Base-by-base conservation (phyloP, 2,329 filamentous ascomycete genomes). In the Botrytis aclada region DNA sequence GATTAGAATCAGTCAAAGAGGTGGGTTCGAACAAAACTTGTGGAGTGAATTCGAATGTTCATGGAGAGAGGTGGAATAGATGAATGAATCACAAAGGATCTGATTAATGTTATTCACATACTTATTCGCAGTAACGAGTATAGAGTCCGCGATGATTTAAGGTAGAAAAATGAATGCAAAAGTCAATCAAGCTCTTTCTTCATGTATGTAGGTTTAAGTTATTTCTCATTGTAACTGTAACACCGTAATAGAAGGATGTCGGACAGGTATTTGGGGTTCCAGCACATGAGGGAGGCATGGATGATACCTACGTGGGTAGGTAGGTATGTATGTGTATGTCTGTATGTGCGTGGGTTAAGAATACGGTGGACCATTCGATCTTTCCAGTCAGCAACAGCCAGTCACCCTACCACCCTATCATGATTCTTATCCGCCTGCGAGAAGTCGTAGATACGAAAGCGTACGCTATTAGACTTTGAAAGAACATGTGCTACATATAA, bases 261-360 rank as follows among this genome's bases (percentile, higher is more conserved):
- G 62, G 62, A 64, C 39, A 64, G 18, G 62, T 25, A 12, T 39
- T n/a, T 61, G 34, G 22, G 58, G 58, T 25, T 61, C 58, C 58
- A 61, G 58, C 34, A 61, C 60, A 62, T 62, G 61, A 62, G 60
- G 61, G 61, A 62, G 60, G 61, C 12, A 63, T 39, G 25, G 51
- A 61, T 39, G 34, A 51, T 51, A 51, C 25, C 47, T 25, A 14
- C 22, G 47, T 51, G 47, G 45, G 45, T 25, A 25, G 45, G 51
- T 41, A 39, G 18, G n/a, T n/a, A n/a, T n/a, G 56, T 9, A 18
- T 34, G 56, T n/a, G 58, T 34, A 25, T 60, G 54, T 20, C 9
- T 61, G 58, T 25, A 37, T 61, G 22, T 18, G n/a, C 37, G 10
- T 29, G 34, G 47, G 16, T 54, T 10, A 43, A 29, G 39, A 63